Percentiles rank a stretch among this genome's conserved stretches.
These are phyloP conservation scores for Eimeria sp. DNA, from an alignment of 169 alveolate genomes.

Conservation along the genomic window DNA sequence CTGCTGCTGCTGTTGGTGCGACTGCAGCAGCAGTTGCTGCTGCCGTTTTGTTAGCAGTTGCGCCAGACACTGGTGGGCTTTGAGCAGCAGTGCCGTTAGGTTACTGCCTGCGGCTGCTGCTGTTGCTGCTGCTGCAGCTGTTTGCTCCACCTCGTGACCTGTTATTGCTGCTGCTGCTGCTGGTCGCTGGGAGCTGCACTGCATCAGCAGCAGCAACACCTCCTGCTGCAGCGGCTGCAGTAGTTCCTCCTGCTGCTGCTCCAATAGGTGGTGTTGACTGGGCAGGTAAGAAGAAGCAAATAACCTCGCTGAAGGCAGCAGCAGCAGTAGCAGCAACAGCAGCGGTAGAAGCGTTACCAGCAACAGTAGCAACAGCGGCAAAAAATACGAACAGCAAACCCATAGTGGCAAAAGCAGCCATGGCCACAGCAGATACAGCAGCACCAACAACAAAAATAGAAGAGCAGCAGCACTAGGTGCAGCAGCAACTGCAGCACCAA, in stretches of 20 bases:
- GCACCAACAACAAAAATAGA: neutral
- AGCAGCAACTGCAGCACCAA: neutral
- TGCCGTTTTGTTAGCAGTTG: constrained; percentile 18
- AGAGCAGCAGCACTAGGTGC: neutral
- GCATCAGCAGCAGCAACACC: constrained; percentile 28
- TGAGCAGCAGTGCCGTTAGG: constrained; percentile 20
- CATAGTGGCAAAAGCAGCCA: neutral
- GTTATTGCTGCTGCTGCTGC: constrained; percentile 45
- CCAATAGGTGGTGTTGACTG: constrained; percentile 29
- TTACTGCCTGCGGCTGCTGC: constrained; percentile 38
- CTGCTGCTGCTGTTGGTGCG: too few relatives aligned
- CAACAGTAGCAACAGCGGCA: neutral
- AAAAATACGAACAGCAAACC: too few relatives aligned
- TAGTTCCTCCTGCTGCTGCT: constrained; percentile 19
- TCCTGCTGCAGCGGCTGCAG: constrained; percentile 1
- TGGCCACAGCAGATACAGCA: neutral
- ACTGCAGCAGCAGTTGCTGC: neutral
- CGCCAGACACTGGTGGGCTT: constrained; percentile 34
- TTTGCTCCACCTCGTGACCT: neutral
- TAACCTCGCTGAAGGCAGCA: constrained; percentile 2
- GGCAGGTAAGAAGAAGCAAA: constrained; percentile 36
- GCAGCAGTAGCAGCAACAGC: neutral
- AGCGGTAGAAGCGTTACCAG: neutral
- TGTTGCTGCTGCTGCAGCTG: constrained; percentile 24
- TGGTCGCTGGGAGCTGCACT: constrained; percentile 9